These are phyloP conservation scores for Picea sitchensis DNA, from an alignment of 75 land plant species.

Conservation along the genomic window DNA sequence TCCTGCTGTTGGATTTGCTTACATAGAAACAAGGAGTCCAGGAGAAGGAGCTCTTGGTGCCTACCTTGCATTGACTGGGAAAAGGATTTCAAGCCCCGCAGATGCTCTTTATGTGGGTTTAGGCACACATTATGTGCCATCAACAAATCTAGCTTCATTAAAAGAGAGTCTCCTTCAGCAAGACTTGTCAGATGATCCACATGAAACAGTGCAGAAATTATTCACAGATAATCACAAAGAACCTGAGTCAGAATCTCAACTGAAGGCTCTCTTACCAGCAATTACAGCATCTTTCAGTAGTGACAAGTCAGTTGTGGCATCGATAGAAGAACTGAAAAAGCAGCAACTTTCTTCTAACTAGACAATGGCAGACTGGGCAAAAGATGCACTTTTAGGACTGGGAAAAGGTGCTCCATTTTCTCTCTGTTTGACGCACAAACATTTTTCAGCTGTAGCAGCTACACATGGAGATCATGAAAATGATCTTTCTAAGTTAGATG, in stretches of 20 bases:
- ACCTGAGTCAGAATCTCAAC: conserved; percentile 52
- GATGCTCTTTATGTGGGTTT: conserved; percentile 90
- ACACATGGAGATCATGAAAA: too few relatives aligned
- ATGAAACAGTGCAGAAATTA: conserved; percentile 45
- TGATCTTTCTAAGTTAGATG: too few relatives aligned
- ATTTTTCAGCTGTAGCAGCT: too few relatives aligned
- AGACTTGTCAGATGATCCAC: conserved; percentile 74
- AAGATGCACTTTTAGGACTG: too few relatives aligned
- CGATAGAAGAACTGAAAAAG: conserved; percentile 59
- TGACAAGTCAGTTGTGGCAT: conserved; percentile 52
- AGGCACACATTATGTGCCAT: conserved; percentile 89
- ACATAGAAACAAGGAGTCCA: too few relatives aligned
- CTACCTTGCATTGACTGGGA: conserved; percentile 89
- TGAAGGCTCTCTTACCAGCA: conserved; percentile 60
- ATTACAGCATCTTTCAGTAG: conserved; percentile 56
- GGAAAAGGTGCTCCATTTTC: too few relatives aligned
- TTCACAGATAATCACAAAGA: conserved; percentile 36
- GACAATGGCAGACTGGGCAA: too few relatives aligned
- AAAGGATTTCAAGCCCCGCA: conserved; percentile 73
- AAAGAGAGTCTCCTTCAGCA: conserved; percentile 59
- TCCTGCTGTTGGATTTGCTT: too few relatives aligned
- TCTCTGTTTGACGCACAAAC: too few relatives aligned
- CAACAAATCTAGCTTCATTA: conserved; percentile 60
- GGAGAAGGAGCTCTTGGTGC: too few relatives aligned
- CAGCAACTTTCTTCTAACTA: conserved; percentile 46